These are phyloP conservation scores for Xylariaceae sp. DNA, from an alignment of 2,329 filamentous ascomycete species.

Conservation along the genomic window DNA sequence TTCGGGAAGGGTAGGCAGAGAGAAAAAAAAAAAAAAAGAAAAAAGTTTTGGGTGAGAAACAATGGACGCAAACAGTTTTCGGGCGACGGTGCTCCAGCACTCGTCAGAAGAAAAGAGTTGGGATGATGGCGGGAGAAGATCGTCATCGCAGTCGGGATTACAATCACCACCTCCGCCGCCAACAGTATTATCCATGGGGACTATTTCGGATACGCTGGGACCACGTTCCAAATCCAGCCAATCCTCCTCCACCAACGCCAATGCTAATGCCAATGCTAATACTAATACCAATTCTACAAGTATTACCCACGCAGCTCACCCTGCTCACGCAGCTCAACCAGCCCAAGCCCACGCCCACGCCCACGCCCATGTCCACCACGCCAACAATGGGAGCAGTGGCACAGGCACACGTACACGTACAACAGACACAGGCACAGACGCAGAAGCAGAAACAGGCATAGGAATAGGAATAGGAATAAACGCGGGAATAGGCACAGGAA, in stretches of 20 bases:
- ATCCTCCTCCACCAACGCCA: conserved; percentile 25
- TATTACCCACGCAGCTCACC: conserved; percentile 19
- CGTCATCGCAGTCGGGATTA: conserved; percentile 12
- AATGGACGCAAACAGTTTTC: conserved; percentile 27
- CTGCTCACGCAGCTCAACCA: too few relatives aligned
- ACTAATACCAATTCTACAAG: conserved; percentile 20
- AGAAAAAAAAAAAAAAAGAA: neutral
- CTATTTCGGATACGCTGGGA: conserved; percentile 31
- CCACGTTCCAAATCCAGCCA: conserved; percentile 15
- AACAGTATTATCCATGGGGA: neutral
- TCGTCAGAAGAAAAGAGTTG: conserved; percentile 21
- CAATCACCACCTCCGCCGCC: neutral
- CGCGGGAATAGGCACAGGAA: conserved; percentile 5
- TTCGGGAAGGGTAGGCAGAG: neutral
- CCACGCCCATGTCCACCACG: conserved; percentile 1
- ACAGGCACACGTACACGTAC: neutral
- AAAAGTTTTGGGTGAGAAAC: conserved; percentile 11
- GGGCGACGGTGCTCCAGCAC: conserved; percentile 34
- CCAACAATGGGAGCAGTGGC: conserved; percentile 18
- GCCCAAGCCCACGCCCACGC: conserved; percentile 12
- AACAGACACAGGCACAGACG: too few relatives aligned
- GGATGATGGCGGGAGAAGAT: conserved; percentile 15
- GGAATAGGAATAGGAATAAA: too few relatives aligned
- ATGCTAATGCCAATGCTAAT: conserved; percentile 23
- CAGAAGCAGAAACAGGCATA: conserved; percentile 12